Base-by-base conservation (phyloP, 2,329 filamentous ascomycete species). In the Blumeriella jaapii region DNA sequence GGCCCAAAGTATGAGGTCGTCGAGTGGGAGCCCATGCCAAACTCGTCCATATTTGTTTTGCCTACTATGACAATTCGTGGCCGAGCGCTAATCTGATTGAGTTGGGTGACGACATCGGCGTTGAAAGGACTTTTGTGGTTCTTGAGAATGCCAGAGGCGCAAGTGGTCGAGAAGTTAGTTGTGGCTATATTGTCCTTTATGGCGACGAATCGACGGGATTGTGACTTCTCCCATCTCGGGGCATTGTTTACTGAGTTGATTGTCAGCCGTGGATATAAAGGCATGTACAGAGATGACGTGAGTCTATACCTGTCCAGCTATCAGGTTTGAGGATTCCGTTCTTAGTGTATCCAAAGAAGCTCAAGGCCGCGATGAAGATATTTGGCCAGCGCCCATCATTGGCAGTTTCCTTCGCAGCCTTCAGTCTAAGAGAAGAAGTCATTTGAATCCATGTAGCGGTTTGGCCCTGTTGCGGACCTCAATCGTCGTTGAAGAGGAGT, bases 1-100 rank as follows among this genome's bases (percentile, higher is more conserved):
- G 72, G 56, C 1, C 82, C 82, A 49, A 78, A 74, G 36, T 66
- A 60, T 1, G 84, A 86, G 50, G 78, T 62, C 13, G 67, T 69
- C 1, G 78, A 81, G 54, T 94, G 79, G 6, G 85, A 93, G 2
- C 86, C 86, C 87, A 94, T 94, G 17, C 87, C 86, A 55, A 94
- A 94, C 55, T 93, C 91, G 60, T 96, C 91, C 66, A 96, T 76
- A 55, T 93, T 94, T 2, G 85, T 87, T 59, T 94, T 94, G 5
- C 80, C 81, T 2, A 89, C 57, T 5, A 69, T n/a, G n/a, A 27
- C 15, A 27, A 13, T 23, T 10, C 10, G 14, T n/a, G 11, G 17
- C 14, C 4, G 57, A 5, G 74, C 76, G 26, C 79, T 81, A 4
- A 70, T 67, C 17, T 63, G 55, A 37, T 71, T 69, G 20, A 95